Conservation (phyloP, 345 rosid genomes). For the Reutealis trisperma region DNA sequence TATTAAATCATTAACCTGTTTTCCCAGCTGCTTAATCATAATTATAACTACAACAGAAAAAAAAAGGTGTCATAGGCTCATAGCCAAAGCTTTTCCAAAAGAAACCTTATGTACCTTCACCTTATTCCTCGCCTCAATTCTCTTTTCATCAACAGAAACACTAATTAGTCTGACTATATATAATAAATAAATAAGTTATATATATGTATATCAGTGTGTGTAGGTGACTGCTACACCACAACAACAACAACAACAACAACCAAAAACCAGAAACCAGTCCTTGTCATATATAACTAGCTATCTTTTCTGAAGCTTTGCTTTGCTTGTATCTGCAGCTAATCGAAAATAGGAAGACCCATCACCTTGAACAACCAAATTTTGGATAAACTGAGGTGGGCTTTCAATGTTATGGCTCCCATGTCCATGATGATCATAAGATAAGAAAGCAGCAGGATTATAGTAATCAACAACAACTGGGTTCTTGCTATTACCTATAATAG, state of each 20-base stretch:
- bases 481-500: background rate
- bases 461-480: constrained; percentile 30
- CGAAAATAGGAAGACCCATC: constrained; percentile 63
- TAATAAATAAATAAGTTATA: constrained; percentile 19
- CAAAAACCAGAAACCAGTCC: constrained; percentile 16
- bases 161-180: background rate
- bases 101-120: background rate
- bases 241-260: constrained; percentile 23
- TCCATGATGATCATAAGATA: constrained; percentile 33
- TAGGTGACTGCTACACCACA: constrained; percentile 24
- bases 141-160: background rate
- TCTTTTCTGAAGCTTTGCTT: constrained; percentile 50
- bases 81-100: no score
- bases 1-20: background rate
- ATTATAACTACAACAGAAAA: background rate
- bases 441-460: constrained; percentile 22
- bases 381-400: constrained; percentile 56
- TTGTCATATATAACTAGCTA: constrained; percentile 16
- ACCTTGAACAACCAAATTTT: constrained; percentile 60
- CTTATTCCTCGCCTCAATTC: background rate
- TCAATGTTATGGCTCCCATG: constrained; percentile 35
- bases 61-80: background rate
- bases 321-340: constrained; percentile 65
- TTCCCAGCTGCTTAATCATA: background rate
- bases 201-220: background rate